phyloP scores from a whole-genome alignment of 2,329 filamentous ascomycete genomes.

The Neofusicoccum umdonicola region DNA sequence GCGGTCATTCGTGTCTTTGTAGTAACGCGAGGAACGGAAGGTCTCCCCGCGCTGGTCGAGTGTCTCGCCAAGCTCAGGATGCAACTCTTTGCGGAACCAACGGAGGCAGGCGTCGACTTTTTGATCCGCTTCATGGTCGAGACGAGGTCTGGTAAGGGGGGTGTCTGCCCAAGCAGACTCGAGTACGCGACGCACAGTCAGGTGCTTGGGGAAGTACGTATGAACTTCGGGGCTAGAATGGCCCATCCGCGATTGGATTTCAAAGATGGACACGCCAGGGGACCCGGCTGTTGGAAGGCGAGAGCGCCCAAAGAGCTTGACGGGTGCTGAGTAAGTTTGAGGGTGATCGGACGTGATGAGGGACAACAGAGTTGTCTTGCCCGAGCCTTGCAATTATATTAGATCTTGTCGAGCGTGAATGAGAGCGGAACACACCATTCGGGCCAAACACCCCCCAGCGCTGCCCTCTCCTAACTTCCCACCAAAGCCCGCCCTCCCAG shows the following conservation, averaged over 20 bases:
- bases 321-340: constrained; percentile 84
- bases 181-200: constrained; percentile 71
- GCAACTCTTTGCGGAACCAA: constrained; percentile 79
- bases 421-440: constrained; percentile 57
- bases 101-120: constrained; percentile 67
- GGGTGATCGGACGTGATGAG: constrained; percentile 95
- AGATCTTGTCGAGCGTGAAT: neutral
- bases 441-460: constrained; percentile 88
- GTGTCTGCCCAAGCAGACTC: constrained; percentile 91
- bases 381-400: constrained; percentile 54
- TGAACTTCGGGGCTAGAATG: constrained; percentile 95
- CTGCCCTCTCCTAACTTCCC: constrained; percentile 72
- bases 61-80: constrained; percentile 44
- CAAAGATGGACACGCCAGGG: constrained; percentile 82
- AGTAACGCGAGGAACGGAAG: constrained; percentile 14
- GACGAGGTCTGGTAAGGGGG: constrained; percentile 67
- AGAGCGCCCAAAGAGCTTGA: constrained; percentile 79
- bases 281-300: constrained; percentile 71
- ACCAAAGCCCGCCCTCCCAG: constrained; percentile 76
- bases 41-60: constrained; percentile 8
- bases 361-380: constrained; percentile 91
- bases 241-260: constrained; percentile 84
- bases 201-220: constrained; percentile 78
- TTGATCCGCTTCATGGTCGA: constrained; percentile 56
- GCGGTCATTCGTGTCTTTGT: neutral